phyloP scores from a whole-genome alignment of 805 yeast species.

The Kazachstania africana region DNA sequence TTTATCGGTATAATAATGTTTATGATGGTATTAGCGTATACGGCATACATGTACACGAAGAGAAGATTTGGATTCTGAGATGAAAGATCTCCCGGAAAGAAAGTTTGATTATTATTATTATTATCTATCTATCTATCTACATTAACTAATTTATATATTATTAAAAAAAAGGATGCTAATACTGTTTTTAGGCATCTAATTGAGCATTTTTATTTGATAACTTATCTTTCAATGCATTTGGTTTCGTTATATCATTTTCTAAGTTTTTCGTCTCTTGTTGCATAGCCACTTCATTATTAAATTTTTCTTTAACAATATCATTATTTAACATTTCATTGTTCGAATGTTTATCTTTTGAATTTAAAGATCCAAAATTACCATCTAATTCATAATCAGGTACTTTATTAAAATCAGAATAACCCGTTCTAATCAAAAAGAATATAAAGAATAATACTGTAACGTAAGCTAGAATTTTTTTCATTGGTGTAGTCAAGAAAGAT shows the following conservation, averaged over 20 bases:
- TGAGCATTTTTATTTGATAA: no score
- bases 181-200: no score
- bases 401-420: conserved; percentile 9
- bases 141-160: no score
- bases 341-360: no score
- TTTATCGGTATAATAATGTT: conserved; percentile 41
- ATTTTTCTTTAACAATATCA: conserved; percentile 18
- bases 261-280: conserved; percentile 21
- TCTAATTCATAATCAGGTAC: conserved; percentile 21
- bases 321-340: no score
- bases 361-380: conserved; percentile 6
- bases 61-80: conserved; percentile 29
- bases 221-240: no score
- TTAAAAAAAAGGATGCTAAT: no score
- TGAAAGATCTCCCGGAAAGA: no score
- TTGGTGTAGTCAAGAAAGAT: conserved; percentile 33
- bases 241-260: conserved; percentile 11
- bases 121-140: no score
- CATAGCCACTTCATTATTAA: conserved; percentile 22
- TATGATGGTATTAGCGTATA: conserved; percentile 37
- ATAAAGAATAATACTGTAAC: conserved; percentile 24
- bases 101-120: background rate
- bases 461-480: conserved; percentile 34
- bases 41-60: conserved; percentile 39
- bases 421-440: conserved; percentile 22